Percentiles rank a stretch among this genome's conserved stretches.
These are phyloP conservation scores for Macrolepiota albuminosa DNA, from an alignment of 768 basidiomycete species.

Conservation along the genomic window DNA sequence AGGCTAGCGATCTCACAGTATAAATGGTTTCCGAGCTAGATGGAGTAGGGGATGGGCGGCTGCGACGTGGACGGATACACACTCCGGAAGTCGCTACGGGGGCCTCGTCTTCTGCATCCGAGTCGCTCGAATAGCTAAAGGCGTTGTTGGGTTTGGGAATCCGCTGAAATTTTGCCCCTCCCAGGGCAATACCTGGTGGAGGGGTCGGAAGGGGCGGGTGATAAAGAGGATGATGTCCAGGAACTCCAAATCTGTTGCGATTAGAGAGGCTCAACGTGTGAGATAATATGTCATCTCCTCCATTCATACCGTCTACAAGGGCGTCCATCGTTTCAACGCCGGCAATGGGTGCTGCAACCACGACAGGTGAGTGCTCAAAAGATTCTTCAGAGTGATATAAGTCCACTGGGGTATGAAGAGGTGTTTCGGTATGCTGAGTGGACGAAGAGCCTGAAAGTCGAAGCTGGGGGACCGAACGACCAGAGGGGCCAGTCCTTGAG, in stretches of 20 bases:
- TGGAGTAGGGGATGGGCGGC: slow-evolving; percentile 26
- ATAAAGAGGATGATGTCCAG: slow-evolving; percentile 68
- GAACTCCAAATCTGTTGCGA: slow-evolving; percentile 52
- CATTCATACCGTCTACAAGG: slow-evolving; percentile 87
- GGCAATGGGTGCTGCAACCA: slow-evolving; percentile 72
- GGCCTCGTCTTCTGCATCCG: slow-evolving; percentile 45
- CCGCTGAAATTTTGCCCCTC: slow-evolving; percentile 38
- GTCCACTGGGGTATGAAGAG: slow-evolving; percentile 67
- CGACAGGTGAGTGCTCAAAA: slow-evolving; percentile 51
- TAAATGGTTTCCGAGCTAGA: slow-evolving; percentile 19
- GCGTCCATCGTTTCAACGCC: slow-evolving; percentile 89
- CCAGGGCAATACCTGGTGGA: slow-evolving; percentile 73
- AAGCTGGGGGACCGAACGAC: slow-evolving; percentile 42
- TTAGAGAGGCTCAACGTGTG: slow-evolving; percentile 34
- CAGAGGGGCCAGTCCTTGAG: slow-evolving; percentile 57
- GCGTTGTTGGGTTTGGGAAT: slow-evolving; percentile 22
- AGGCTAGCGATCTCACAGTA: slow-evolving; percentile 12
- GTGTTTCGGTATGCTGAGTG: slow-evolving; percentile 63
- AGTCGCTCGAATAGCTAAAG: slow-evolving; percentile 35
- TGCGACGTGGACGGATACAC: slow-evolving; percentile 29
- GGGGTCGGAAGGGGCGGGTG: slow-evolving; percentile 82
- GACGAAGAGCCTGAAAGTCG: slow-evolving; percentile 66
- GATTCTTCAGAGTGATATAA: slow-evolving; percentile 32
- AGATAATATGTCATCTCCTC: slow-evolving; percentile 51
- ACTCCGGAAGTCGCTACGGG: slow-evolving; percentile 21